Percentiles rank a stretch among this genome's conserved stretches.
Evolutionary conservation across 2,329 filamentous ascomycete genomes (phyloP).

Genomic region (Ophiostoma pallidulum): DNA sequence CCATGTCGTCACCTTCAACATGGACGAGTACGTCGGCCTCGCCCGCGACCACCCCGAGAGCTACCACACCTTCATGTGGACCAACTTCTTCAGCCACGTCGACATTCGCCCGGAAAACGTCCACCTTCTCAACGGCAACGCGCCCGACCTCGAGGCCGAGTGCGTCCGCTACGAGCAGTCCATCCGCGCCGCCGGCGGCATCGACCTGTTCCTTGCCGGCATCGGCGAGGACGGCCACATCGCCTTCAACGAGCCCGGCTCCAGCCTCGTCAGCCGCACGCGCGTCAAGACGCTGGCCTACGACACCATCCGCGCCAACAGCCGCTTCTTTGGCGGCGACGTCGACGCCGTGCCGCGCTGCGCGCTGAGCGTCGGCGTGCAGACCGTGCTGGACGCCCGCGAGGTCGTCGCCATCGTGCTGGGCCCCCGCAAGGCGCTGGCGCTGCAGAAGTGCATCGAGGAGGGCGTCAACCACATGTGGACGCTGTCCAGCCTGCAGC

Average conservation of each 20-base stretch:
- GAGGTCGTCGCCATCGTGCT: conserved; percentile 69
- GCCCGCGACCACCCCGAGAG: conserved; percentile 65
- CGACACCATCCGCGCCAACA: conserved; percentile 68
- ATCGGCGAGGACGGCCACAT: conserved; percentile 73
- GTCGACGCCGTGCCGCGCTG: conserved; percentile 57
- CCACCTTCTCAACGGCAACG: conserved; percentile 66
- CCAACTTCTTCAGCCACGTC: conserved; percentile 67
- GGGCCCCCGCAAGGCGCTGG: conserved; percentile 62
- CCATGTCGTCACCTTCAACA: conserved; percentile 64
- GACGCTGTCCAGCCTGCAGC: conserved; percentile 64
- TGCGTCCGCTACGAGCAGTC: conserved; percentile 64
- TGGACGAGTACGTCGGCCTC: conserved; percentile 66
- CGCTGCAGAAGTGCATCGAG: conserved; percentile 64
- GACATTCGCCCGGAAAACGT: conserved; percentile 61
- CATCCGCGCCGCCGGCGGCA: conserved; percentile 59
- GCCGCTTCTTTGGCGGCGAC: conserved; percentile 61
- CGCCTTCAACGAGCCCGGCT: conserved; percentile 74
- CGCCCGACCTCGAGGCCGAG: conserved; percentile 57
- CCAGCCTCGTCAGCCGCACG: conserved; percentile 58
- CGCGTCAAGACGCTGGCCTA: conserved; percentile 70
- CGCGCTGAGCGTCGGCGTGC: conserved; percentile 54
- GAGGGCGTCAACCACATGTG: conserved; percentile 72
- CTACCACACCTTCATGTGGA: conserved; percentile 79
- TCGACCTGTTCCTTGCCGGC: conserved; percentile 68
- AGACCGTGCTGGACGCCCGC: conserved; percentile 53